Conservation (phyloP, 805 yeast species). For the Hanseniaspora jakobsenii region DNA sequence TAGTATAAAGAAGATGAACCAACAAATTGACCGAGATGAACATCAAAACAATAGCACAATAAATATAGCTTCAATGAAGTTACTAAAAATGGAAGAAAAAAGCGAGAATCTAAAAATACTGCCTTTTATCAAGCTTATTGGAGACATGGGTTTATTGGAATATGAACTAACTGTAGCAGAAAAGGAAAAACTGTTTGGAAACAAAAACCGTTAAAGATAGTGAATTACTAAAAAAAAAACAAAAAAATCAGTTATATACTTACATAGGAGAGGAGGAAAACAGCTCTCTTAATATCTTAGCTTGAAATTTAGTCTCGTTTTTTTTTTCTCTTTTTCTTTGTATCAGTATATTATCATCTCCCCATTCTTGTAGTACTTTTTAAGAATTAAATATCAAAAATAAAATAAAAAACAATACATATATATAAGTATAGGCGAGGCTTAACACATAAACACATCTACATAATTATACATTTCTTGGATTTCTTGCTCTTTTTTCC, state of each 20-base stretch:
- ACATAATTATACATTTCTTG: conserved; percentile 12
- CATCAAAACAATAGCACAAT: conserved; percentile 19
- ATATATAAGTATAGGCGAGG: neutral
- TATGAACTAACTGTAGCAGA: conserved; percentile 26
- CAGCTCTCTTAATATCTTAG: too few species aligned
- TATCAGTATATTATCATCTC: too few species aligned
- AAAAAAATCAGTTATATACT: too few species aligned
- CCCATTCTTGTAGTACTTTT: too few species aligned
- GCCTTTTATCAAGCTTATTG: conserved; percentile 32
- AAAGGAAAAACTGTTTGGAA: conserved; percentile 24
- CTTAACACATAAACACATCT: too few species aligned
- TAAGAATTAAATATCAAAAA: too few species aligned
- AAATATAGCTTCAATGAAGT: conserved; percentile 24
- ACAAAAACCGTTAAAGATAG: too few species aligned
- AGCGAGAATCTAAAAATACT: conserved; percentile 33
- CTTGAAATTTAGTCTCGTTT: too few species aligned
- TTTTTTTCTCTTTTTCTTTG: too few species aligned
- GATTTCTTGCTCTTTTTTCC: neutral
- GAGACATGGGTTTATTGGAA: conserved; percentile 25
- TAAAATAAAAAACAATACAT: neutral
- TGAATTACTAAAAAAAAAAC: too few species aligned
- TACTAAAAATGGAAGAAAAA: conserved; percentile 35
- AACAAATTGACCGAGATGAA: conserved; percentile 26
- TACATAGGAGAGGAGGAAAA: too few species aligned
- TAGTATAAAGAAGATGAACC: conserved; percentile 26